Base-by-base conservation (phyloP, 106 monocot genomes). In the Dendrobium chrysotoxum region DNA sequence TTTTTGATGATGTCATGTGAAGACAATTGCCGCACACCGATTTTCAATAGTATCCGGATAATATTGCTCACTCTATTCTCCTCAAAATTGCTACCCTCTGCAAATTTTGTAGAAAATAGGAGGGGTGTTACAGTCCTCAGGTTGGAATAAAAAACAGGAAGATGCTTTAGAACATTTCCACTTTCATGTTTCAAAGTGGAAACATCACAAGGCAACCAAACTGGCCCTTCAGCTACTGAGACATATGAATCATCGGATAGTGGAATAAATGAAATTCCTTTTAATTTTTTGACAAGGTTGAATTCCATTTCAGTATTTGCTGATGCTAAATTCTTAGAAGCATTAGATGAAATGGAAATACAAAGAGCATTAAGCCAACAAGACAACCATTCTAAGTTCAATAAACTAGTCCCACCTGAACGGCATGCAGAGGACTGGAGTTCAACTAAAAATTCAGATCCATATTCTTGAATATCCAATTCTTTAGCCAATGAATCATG, bases 391-490 rank as follows among this genome's bases (percentile, higher is more conserved):
- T 83, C 76, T 79, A 88, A 64, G 7, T 86, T 85, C 65, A 88
- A 18, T 40, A 20, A 11, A 65, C 81, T 67, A 83, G 81, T 83
- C 58, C 58, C 78, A 85, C 81, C 68, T 72, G 76, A 35, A 0
- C 75, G 47, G 25, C 91, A 87, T 77, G 85, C 75, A 2, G 88
- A 91, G 40, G 81, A 83, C 23, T 87, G 44, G 16, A 87, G 65
- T 3, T 85, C 87, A 16, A 81, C 50, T 68, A 91, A 79, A 8
- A 87, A 55, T 88, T 83, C 81, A 44, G 88, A 83, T 30, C 88
- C 85, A 88, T 88, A 91, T 16, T 88, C 86, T 85, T 86, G 84
- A 71, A 91, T 57, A 28, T 88, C 88, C 64, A 91, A 77, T 72
- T 86, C 83, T 53, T 83, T 88, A n/a, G 88, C 79, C 71, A 91